A percentile compares a stretch with the other conserved stretches of the same genome.
Evolutionary conservation across 441 rosid genomes (phyloP).

Genomic region (Gossypium gossypioides): DNA sequence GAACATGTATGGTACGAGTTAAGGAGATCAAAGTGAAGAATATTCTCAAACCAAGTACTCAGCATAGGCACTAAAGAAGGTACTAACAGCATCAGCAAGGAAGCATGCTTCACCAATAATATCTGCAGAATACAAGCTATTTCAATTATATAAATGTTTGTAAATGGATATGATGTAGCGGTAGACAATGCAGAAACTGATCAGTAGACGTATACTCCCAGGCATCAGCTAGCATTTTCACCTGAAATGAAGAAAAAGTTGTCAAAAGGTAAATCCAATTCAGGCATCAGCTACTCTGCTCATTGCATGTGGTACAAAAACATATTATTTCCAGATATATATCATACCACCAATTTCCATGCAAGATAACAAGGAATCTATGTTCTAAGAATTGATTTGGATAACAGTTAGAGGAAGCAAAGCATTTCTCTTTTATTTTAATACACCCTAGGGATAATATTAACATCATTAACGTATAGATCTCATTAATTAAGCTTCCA

Average conservation of each 20-base stretch:
- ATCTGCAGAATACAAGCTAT: background rate
- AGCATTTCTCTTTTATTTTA: background rate
- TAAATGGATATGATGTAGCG: constrained; percentile 81
- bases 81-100: constrained; percentile 12
- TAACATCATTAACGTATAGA: background rate
- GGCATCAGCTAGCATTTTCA: constrained; percentile 66
- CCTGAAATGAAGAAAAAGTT: constrained; percentile 44
- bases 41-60: background rate
- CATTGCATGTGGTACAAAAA: background rate
- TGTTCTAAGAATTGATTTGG: background rate
- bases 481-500: background rate
- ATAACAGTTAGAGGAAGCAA: background rate
- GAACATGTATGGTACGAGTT: constrained; percentile 60
- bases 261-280: background rate
- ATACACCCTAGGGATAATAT: background rate
- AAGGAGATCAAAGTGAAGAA: constrained; percentile 37
- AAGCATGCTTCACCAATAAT: constrained; percentile 1
- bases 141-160: constrained; percentile 5
- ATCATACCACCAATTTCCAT: background rate
- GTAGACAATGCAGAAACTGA: constrained; percentile 83
- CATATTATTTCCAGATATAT: background rate
- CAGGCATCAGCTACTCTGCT: background rate
- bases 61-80: background rate
- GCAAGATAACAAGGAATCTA: background rate
- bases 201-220: constrained; percentile 84